Percentiles rank a stretch among this genome's conserved stretches.
Evolutionary conservation across 805 yeast species (phyloP).

Genomic region (Candida yuanshanica): DNA sequence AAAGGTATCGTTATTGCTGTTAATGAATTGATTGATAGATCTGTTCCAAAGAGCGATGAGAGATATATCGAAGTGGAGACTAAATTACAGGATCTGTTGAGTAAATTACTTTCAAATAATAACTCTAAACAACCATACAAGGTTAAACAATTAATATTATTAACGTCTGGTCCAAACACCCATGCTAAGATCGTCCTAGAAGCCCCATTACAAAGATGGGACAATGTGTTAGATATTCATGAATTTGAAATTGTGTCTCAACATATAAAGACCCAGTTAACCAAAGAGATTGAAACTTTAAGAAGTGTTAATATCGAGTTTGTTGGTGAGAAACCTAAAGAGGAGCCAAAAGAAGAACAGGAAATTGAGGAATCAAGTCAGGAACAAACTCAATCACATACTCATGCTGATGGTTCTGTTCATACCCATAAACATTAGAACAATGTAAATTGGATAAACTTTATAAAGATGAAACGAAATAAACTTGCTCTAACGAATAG

Average conservation of each 20-base stretch:
- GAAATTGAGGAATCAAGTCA: slow-evolving; percentile 5
- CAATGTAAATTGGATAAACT: background rate
- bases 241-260: slow-evolving; percentile 38
- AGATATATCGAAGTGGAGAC: slow-evolving; percentile 39
- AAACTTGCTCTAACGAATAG: slow-evolving; percentile 2
- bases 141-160: slow-evolving; percentile 38
- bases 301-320: slow-evolving; percentile 38
- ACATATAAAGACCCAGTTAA: slow-evolving; percentile 30
- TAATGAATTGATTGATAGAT: slow-evolving; percentile 73
- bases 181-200: slow-evolving; percentile 30
- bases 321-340: slow-evolving; percentile 28
- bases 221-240: slow-evolving; percentile 32
- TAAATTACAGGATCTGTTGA: slow-evolving; percentile 30
- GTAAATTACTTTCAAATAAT: slow-evolving; percentile 35
- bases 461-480: background rate
- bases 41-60: slow-evolving; percentile 46
- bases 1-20: slow-evolving; percentile 65
- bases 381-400: slow-evolving; percentile 15
- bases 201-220: slow-evolving; percentile 42
- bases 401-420: slow-evolving; percentile 23
- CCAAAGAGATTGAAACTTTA: slow-evolving; percentile 35
- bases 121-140: slow-evolving; percentile 33
- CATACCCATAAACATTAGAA: slow-evolving; percentile 23
- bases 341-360: slow-evolving; percentile 19
- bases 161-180: slow-evolving; percentile 55